These are phyloP conservation scores for Euphorbia corollata DNA, from an alignment of 441 rosid genomes.

Conservation along the genomic window DNA sequence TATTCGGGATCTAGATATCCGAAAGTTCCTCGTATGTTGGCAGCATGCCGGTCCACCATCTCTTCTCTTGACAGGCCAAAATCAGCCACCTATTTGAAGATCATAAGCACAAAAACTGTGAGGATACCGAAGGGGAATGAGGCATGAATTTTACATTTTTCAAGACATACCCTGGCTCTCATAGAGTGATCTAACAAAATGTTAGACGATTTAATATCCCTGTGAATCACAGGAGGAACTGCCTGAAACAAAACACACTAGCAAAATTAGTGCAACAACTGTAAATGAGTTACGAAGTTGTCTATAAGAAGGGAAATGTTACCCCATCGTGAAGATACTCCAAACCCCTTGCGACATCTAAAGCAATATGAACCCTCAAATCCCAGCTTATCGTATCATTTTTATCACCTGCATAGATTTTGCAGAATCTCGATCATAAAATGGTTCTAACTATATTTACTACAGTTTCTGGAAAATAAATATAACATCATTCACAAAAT, in stretches of 20 bases:
- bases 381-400: constrained; percentile 68
- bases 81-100: constrained; percentile 69
- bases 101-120: too few species aligned
- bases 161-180: constrained; percentile 76
- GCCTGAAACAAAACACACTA: constrained; percentile 45
- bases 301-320: constrained; percentile 20
- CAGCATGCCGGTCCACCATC: constrained; percentile 70
- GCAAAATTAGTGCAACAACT: not conserved
- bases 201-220: constrained; percentile 93
- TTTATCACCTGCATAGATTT: constrained; percentile 44
- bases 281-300: not conserved
- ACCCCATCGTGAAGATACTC: constrained; percentile 99
- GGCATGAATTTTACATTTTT: too few species aligned
- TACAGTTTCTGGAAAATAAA: constrained; percentile 15
- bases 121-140: too few species aligned
- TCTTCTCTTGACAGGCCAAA: constrained; percentile 98
- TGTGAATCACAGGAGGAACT: constrained; percentile 88
- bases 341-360: constrained; percentile 89
- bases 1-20: constrained; percentile 98
- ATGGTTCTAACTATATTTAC: not conserved
- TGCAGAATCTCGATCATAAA: constrained; percentile 1
- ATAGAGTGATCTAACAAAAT: constrained; percentile 85
- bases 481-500: constrained; percentile 3
- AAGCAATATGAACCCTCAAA: constrained; percentile 68
- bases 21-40: constrained; percentile 76